Evolutionary conservation across 305 asterid species (phyloP), one percentile per base, ranked within the genome.

Genomic region (Solanum hybrid): DNA sequence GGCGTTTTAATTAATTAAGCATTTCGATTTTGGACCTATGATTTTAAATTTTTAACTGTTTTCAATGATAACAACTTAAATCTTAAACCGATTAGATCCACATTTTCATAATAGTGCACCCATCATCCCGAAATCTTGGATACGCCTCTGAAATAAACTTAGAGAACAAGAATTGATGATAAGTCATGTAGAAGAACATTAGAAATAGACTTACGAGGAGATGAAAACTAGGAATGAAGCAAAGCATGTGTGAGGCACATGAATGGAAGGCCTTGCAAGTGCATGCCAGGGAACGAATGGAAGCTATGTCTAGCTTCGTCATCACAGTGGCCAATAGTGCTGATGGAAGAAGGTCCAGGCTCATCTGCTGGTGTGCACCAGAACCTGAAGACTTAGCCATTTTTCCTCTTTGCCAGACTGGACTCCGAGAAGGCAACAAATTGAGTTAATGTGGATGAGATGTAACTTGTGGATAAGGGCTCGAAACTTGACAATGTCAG

Each of bases 321-420:
- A 96, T 95, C 93, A 97, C 89, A 92, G 98, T 95, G 89, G 96
- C 96, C 89, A 97, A 78, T 88, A 97, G 91, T 81, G 98, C 98
- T 27, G 94, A 22, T 3, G 99, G 99, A 6, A 97, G 98, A 8
- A 87, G 90, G 57, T 94, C 95, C 24, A 97, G 93, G 22, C 93
- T 92, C 92, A 37, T 75, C 57, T 75, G 87, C 89, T 81, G 79
- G 17, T 88, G 76, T 85, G 89, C 90, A 31, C 83, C 89, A 86
- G 94, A 73, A 61, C 31, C 92, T 33, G 94, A 86, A 1, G 93
- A 65, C 78, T 86, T 89, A 24, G 93, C 93, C 99, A 96, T 96
- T 90, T 31, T 80, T 70, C 89, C 89, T 88, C 15, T 29, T 39
- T 31, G 75, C 72, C 37, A 45, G 29, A 45, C 27, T 5, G 9